Evolutionary conservation across 2,329 filamentous ascomycete species (phyloP).

Genomic region (Chaetomiaceae sp.): DNA sequence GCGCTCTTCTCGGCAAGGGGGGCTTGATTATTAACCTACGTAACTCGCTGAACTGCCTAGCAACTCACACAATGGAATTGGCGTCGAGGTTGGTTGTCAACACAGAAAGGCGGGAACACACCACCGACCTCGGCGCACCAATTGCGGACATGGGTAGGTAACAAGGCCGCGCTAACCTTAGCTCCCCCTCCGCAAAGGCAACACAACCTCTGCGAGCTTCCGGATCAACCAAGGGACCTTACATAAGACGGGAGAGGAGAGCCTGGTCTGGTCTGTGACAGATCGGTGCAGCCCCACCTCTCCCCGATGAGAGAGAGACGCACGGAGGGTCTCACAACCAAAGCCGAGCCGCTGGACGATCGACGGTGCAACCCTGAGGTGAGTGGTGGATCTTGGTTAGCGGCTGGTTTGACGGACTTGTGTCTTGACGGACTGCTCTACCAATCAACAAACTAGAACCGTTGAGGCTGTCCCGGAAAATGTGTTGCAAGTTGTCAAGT

Average conservation of each 20-base stretch:
- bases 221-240: too few relatives aligned
- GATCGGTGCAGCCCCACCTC: constrained; percentile 14
- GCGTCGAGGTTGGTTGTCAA: too few relatives aligned
- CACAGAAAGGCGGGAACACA: too few relatives aligned
- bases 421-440: not conserved
- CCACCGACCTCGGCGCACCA: constrained; percentile 6
- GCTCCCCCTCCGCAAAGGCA: not conserved
- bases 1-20: too few relatives aligned
- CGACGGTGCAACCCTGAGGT: constrained; percentile 6
- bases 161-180: constrained; percentile 20
- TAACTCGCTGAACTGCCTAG: too few relatives aligned
- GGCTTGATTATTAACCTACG: too few relatives aligned
- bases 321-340: constrained; percentile 11
- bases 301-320: constrained; percentile 10
- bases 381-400: not conserved
- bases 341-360: constrained; percentile 14
- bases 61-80: too few relatives aligned
- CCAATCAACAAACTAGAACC: not conserved
- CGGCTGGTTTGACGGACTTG: not conserved
- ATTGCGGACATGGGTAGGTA: constrained; percentile 8
- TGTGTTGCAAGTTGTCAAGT: too few relatives aligned
- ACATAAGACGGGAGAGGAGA: too few relatives aligned
- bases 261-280: not conserved
- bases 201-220: constrained; percentile 7
- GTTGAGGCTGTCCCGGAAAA: too few relatives aligned